A percentile compares a stretch with the other conserved stretches of the same genome.
Evolutionary conservation across 2,329 filamentous ascomycete species (phyloP).

Genomic region (Cladobotryum protrusum): DNA sequence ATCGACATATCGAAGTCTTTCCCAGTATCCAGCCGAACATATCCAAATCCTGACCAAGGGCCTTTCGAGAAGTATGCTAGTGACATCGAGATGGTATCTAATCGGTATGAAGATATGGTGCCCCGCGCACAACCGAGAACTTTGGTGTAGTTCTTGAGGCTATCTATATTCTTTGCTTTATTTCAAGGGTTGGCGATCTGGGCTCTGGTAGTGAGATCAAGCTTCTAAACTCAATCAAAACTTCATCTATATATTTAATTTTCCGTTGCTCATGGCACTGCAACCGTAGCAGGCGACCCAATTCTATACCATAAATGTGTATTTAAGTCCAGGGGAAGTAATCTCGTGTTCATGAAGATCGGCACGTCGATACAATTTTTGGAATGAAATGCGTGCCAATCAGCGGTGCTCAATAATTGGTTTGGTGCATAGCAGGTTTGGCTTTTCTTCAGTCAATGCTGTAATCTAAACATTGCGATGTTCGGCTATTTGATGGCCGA

Average conservation of each 20-base stretch:
- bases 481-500: background rate
- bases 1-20: slow-evolving; percentile 48
- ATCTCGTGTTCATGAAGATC: too few species aligned
- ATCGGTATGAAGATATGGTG: slow-evolving; percentile 53
- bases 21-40: slow-evolving; percentile 37
- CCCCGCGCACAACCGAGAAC: slow-evolving; percentile 44
- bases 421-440: background rate
- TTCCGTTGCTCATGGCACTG: too few species aligned
- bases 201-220: slow-evolving; percentile 11
- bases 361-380: too few species aligned
- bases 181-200: slow-evolving; percentile 5
- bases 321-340: too few species aligned
- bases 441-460: slow-evolving; percentile 1
- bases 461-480: background rate
- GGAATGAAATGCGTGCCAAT: too few species aligned
- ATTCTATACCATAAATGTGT: too few species aligned
- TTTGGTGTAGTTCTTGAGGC: slow-evolving; percentile 27
- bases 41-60: slow-evolving; percentile 28
- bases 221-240: background rate
- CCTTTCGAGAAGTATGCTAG: slow-evolving; percentile 30
- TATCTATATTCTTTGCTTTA: background rate
- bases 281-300: too few species aligned
- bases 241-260: background rate
- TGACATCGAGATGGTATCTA: slow-evolving; percentile 46
- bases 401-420: too few species aligned